Conservation (phyloP, 2,329 filamentous ascomycete species). For the Colletotrichum chlorophyti region DNA sequence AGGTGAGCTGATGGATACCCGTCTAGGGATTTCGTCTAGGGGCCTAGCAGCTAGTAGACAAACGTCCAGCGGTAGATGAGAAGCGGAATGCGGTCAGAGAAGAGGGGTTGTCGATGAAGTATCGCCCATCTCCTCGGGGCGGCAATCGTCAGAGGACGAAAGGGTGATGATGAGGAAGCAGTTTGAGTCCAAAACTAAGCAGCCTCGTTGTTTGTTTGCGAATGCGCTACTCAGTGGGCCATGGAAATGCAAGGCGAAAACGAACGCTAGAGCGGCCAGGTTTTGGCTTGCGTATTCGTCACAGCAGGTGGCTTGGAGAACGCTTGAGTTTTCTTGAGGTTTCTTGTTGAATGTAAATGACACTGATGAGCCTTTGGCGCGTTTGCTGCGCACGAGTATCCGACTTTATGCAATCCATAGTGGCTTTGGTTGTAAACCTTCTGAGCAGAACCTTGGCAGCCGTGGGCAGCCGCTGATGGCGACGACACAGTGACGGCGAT, state of each 20-base stretch:
- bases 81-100: not conserved
- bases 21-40: no score
- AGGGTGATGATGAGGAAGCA: not conserved
- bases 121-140: slow-evolving; percentile 7
- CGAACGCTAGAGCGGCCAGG: not conserved
- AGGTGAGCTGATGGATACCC: not conserved
- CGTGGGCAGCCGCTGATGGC: not conserved
- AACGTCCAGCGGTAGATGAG: not conserved
- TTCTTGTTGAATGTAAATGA: not conserved
- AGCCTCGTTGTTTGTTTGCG: slow-evolving; percentile 5
- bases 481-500: not conserved
- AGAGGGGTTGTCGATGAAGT: slow-evolving; percentile 6
- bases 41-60: slow-evolving; percentile 8
- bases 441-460: slow-evolving; percentile 7
- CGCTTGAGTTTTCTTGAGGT: not conserved
- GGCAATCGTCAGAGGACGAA: not conserved
- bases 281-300: slow-evolving; percentile 1
- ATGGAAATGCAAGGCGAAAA: slow-evolving; percentile 10
- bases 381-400: no score
- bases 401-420: slow-evolving; percentile 7
- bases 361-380: no score
- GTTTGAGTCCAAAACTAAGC: no score
- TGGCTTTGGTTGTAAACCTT: slow-evolving; percentile 18
- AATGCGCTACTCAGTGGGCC: not conserved
- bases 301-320: slow-evolving; percentile 20